Evolutionary conservation across 768 basidiomycete genomes (phyloP).

Genomic region (Trametes gibbosa): DNA sequence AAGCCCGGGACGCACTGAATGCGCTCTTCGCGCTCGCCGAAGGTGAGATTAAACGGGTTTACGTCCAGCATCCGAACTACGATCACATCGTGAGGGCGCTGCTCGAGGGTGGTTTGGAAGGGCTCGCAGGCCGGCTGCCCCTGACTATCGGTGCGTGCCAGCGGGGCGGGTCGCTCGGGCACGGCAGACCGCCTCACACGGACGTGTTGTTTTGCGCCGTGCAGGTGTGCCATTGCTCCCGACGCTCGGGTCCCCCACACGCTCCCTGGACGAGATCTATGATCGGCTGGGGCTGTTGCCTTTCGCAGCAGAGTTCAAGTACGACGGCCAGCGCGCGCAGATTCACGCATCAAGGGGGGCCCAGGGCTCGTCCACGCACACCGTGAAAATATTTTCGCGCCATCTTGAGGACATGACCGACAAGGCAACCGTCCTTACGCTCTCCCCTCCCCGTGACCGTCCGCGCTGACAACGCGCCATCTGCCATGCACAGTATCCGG

Average conservation of each 20-base stretch:
- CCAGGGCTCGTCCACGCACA: constrained; percentile 24
- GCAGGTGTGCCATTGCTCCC: constrained; percentile 80
- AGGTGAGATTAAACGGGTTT: constrained; percentile 64
- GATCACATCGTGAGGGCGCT: constrained; percentile 64
- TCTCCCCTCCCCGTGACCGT: neutral
- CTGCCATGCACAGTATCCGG: constrained; percentile 63
- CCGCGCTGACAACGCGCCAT: constrained; percentile 10
- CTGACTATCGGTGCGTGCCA: constrained; percentile 58
- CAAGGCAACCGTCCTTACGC: constrained; percentile 47
- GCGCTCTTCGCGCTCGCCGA: constrained; percentile 56
- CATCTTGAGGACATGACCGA: constrained; percentile 92
- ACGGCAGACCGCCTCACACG: neutral
- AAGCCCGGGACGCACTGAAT: constrained; percentile 35
- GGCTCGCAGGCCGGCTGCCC: constrained; percentile 56
- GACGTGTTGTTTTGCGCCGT: constrained; percentile 15
- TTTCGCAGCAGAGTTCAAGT: constrained; percentile 88
- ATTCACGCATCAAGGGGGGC: constrained; percentile 53
- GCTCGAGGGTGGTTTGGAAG: constrained; percentile 57
- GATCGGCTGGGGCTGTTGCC: constrained; percentile 58
- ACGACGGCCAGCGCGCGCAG: constrained; percentile 85
- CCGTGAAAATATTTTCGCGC: constrained; percentile 76
- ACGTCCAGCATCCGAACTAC: constrained; percentile 76
- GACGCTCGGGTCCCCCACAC: constrained; percentile 82
- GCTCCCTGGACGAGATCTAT: constrained; percentile 84
- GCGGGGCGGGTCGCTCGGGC: neutral